A percentile compares a stretch with the other conserved stretches of the same genome.
phyloP scores from a whole-genome alignment of 2,329 filamentous ascomycete genomes.

The Colletotrichum higginsianum region DNA sequence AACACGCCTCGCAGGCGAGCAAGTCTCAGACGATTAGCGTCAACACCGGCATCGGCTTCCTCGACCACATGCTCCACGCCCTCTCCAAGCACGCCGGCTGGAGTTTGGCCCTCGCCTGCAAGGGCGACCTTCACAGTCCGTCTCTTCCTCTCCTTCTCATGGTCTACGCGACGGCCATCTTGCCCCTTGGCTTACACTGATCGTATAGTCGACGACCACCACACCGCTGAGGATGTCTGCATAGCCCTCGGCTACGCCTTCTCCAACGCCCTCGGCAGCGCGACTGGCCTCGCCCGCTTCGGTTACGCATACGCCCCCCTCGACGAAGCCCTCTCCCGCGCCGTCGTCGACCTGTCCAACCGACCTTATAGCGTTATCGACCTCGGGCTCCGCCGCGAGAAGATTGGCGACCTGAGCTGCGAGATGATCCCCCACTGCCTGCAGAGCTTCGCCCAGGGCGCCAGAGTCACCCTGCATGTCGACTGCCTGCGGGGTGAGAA shows the following conservation, averaged over 20 bases:
- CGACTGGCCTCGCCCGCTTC: conserved; percentile 88
- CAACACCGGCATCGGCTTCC: conserved; percentile 95
- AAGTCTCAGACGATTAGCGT: conserved; percentile 89
- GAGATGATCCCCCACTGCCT: conserved; percentile 99
- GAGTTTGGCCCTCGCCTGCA: conserved; percentile 86
- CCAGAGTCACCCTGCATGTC: conserved; percentile 93
- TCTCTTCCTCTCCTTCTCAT: conserved; percentile 44
- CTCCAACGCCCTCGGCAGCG: conserved; percentile 82
- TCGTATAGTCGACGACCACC: conserved; percentile 90
- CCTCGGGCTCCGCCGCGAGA: conserved; percentile 89
- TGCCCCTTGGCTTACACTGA: conserved; percentile 11
- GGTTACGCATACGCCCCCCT: conserved; percentile 93
- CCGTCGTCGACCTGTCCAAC: conserved; percentile 95
- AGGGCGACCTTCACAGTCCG: conserved; percentile 92
- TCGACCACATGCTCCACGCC: conserved; percentile 99
- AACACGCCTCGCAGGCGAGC: conserved; percentile 88
- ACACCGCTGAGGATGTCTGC: conserved; percentile 96
- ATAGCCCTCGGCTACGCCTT: conserved; percentile 92
- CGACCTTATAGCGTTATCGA: conserved; percentile 89
- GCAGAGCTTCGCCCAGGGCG: conserved; percentile 92
- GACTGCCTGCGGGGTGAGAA: conserved; percentile 92
- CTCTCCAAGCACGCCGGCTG: conserved; percentile 96
- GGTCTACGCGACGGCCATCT: background rate
- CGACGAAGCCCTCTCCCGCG: conserved; percentile 93
- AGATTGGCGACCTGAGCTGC: conserved; percentile 91